Conservation (phyloP, 2,329 filamentous ascomycete species). For the Penicillium sp. region DNA sequence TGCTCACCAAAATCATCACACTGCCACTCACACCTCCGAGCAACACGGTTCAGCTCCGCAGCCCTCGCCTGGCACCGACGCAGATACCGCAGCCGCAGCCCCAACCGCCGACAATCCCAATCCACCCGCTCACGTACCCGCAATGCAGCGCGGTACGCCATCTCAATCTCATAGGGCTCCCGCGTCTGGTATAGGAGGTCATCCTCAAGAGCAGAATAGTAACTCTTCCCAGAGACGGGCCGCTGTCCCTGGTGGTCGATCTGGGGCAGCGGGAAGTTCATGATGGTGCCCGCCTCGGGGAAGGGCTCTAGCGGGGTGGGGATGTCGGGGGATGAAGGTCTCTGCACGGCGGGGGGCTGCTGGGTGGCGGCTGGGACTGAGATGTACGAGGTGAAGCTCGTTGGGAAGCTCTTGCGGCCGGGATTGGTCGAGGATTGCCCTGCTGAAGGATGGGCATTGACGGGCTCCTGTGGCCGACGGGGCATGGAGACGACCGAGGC, state of each 20-base stretch:
- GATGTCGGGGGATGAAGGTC: neutral
- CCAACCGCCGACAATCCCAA: neutral
- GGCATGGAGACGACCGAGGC: neutral
- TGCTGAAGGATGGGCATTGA: neutral
- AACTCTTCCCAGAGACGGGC: neutral
- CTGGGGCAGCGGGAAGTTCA: neutral
- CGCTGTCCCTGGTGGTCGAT: conserved; percentile 1
- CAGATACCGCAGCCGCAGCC: neutral
- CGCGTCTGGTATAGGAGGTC: neutral
- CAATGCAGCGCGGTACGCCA: neutral
- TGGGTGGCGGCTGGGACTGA: neutral
- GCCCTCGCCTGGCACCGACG: neutral
- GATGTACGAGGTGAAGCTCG: neutral
- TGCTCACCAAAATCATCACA: neutral
- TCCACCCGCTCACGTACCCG: neutral
- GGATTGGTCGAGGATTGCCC: neutral
- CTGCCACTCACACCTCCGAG: neutral
- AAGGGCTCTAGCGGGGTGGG: neutral
- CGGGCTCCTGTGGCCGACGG: neutral
- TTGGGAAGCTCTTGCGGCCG: neutral
- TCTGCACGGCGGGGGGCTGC: neutral
- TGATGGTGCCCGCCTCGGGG: neutral
- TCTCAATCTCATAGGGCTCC: neutral
- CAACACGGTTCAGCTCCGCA: neutral
- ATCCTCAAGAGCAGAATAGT: neutral